A percentile compares a stretch with the other conserved stretches of the same genome.
Evolutionary conservation across 1,284 basidiomycete species (phyloP).

Genomic region (Leucoagaricus sp.): DNA sequence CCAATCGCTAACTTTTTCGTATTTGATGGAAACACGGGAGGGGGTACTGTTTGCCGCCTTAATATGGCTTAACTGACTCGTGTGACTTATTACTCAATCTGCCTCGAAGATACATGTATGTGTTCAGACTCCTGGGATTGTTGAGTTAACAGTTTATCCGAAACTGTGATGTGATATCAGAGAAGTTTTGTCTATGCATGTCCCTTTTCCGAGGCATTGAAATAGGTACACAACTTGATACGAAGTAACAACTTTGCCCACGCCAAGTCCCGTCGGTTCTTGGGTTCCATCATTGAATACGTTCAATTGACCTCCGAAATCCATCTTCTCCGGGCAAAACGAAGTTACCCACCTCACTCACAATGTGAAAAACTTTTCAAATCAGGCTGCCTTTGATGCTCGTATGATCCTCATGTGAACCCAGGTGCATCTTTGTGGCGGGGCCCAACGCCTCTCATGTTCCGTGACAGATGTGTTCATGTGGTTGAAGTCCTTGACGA

Average conservation of each 20-base stretch:
- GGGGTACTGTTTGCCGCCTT: conserved; percentile 64
- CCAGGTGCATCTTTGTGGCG: not conserved
- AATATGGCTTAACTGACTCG: conserved; percentile 39
- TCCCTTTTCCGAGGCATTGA: not conserved
- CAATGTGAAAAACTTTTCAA: conserved; percentile 2
- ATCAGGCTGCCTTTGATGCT: not conserved
- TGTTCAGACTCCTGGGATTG: not conserved
- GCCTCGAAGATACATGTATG: not conserved
- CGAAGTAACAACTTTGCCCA: not conserved
- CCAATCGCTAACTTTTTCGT: conserved; percentile 92
- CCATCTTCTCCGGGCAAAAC: not conserved
- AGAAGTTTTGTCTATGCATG: too few species aligned
- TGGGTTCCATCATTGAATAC: not conserved
- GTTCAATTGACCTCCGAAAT: not conserved
- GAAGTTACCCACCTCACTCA: not conserved
- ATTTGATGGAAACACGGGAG: conserved; percentile 84
- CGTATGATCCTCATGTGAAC: not conserved
- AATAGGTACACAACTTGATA: not conserved
- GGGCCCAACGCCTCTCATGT: conserved; percentile 3
- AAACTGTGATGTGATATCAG: not conserved
- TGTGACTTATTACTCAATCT: not conserved
- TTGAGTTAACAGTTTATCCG: conserved; percentile 8
- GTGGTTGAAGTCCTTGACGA: not conserved
- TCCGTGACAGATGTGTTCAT: not conserved
- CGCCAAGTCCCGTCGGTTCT: not conserved